A percentile compares a stretch with the other conserved stretches of the same genome.
Evolutionary conservation across 371 early-diverging fungal genomes (phyloP).

Genomic region (Globomyces sp.): DNA sequence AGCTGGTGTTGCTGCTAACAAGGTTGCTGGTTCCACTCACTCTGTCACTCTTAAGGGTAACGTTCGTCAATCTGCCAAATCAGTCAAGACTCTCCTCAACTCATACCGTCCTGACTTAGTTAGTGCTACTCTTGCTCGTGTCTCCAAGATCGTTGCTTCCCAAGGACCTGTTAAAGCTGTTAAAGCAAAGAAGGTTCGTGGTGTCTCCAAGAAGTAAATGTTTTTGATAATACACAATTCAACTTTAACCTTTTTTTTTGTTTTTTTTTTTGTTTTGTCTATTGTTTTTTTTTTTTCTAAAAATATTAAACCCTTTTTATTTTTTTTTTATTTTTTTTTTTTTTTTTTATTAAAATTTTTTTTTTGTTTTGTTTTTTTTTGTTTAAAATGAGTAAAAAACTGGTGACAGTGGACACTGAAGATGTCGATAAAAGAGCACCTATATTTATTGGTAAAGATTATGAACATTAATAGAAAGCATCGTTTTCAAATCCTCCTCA

Average conservation of each 20-base stretch:
- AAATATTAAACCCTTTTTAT: no score
- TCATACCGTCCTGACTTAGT: slow-evolving; percentile 76
- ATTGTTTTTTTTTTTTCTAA: no score
- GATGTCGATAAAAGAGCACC: no score
- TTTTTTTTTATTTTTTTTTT: no score
- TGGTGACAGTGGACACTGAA: no score
- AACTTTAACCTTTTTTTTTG: no score
- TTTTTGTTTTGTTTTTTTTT: no score
- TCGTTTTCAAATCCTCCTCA: not conserved
- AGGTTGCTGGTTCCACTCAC: slow-evolving; percentile 55
- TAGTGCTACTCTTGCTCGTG: slow-evolving; percentile 80
- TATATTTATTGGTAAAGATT: no score
- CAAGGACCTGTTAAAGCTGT: slow-evolving; percentile 54
- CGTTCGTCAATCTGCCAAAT: slow-evolving; percentile 67
- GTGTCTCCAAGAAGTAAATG: slow-evolving; percentile 14
- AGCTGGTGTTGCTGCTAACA: slow-evolving; percentile 51
- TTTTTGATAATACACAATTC: no score
- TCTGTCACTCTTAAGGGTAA: slow-evolving; percentile 63
- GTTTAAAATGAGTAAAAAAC: no score
- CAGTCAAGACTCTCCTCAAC: slow-evolving; percentile 65
- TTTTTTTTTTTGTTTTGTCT: no score
- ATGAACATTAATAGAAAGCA: not conserved
- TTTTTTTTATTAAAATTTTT: no score
- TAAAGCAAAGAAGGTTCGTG: slow-evolving; percentile 49
- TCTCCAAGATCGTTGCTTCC: slow-evolving; percentile 63